Evolutionary conservation across 257 asterid species (phyloP).

Genomic region (Petunia axillaris): DNA sequence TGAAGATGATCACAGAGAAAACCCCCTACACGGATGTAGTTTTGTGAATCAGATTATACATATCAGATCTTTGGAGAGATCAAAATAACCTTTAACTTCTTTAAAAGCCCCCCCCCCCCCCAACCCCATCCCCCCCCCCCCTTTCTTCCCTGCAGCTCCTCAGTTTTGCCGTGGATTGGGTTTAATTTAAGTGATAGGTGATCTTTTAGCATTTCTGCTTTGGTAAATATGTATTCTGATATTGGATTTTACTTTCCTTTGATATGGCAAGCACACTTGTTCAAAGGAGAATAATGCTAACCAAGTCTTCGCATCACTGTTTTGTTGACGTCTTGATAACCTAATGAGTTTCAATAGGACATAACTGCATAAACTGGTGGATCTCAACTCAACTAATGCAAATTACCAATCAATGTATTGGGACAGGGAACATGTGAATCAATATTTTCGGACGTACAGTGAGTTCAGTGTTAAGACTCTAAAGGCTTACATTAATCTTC

Average conservation of each 20-base stretch:
- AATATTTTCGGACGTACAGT: too few relatives aligned
- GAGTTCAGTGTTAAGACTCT: too few relatives aligned
- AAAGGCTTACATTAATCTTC: too few relatives aligned
- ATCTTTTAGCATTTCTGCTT: background rate
- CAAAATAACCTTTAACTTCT: background rate
- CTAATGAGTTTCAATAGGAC: background rate
- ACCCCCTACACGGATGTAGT: background rate
- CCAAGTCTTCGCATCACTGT: background rate
- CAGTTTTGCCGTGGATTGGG: background rate
- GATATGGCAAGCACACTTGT: background rate
- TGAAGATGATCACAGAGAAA: conserved; percentile 1
- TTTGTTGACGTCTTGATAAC: background rate
- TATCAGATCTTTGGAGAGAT: conserved; percentile 4
- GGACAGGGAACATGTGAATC: too few relatives aligned
- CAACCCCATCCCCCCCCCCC: background rate
- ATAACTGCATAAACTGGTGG: background rate
- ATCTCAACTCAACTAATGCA: background rate
- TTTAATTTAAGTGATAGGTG: background rate
- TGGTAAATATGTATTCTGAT: background rate
- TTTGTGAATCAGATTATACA: conserved; percentile 1
- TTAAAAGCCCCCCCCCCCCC: background rate
- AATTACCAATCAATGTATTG: background rate
- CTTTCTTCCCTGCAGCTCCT: background rate
- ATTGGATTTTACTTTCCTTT: background rate
- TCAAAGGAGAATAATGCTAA: background rate